Conservation (phyloP, 192 early-diverging fungal species). For the Dissophora globulifera region DNA sequence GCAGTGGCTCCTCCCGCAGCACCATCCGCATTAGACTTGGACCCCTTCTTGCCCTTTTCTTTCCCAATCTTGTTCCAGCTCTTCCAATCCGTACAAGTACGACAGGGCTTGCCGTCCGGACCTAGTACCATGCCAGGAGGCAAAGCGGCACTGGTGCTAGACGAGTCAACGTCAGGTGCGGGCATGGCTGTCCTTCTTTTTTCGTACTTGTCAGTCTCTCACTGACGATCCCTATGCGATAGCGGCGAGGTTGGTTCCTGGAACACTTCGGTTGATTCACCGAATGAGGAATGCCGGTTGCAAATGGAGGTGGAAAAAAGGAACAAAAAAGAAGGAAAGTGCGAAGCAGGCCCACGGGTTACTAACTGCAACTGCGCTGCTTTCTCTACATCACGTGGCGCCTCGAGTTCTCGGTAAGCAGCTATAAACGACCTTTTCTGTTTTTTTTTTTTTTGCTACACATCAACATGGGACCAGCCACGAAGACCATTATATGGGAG, state of each 20-base stretch:
- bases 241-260: too few relatives aligned
- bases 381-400: too few relatives aligned
- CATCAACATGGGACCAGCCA: too few relatives aligned
- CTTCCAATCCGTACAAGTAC: constrained; percentile 82
- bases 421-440: background rate
- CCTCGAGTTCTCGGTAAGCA: too few relatives aligned
- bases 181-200: constrained; percentile 9
- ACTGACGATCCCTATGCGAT: too few relatives aligned
- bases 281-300: background rate
- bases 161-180: constrained; percentile 6
- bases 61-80: constrained; percentile 71
- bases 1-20: background rate
- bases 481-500: too few relatives aligned
- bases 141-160: background rate
- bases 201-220: background rate
- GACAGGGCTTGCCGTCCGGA: constrained; percentile 76
- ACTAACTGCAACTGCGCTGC: too few relatives aligned
- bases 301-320: background rate
- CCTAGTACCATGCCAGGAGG: constrained; percentile 56
- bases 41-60: constrained; percentile 17
- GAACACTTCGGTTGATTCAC: too few relatives aligned
- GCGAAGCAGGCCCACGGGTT: background rate
- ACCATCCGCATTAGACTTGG: constrained; percentile 16
- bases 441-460: too few relatives aligned
- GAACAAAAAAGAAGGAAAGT: background rate